These are phyloP conservation scores for Aegle marmelos DNA, from an alignment of 345 rosid genomes.

Conservation along the genomic window DNA sequence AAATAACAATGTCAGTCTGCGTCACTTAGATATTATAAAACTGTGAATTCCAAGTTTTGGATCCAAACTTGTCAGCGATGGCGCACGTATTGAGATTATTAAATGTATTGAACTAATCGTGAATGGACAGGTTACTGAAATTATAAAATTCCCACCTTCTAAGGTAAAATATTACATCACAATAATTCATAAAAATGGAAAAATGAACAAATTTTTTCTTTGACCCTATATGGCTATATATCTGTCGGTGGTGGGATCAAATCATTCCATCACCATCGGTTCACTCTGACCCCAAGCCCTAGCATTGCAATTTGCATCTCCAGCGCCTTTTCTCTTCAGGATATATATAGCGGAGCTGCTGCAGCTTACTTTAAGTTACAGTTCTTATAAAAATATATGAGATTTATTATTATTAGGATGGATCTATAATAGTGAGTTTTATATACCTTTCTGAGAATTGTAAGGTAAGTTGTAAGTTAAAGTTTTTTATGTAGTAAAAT, in stretches of 20 bases:
- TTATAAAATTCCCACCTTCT: neutral
- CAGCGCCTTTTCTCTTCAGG: no score
- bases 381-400: no score
- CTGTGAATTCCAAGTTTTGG: neutral
- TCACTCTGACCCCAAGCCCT: neutral
- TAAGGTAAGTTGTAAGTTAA: no score
- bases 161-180: neutral
- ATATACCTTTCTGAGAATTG: no score
- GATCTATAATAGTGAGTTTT: no score
- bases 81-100: neutral
- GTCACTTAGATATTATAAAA: neutral
- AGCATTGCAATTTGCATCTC: neutral
- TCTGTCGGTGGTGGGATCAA: slow-evolving; percentile 8
- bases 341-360: no score
- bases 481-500: no score
- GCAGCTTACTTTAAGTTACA: no score
- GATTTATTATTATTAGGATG: no score
- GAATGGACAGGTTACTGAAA: neutral
- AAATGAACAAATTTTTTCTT: neutral
- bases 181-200: neutral
- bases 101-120: neutral
- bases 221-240: no score
- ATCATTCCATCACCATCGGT: neutral
- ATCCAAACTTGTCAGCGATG: neutral
- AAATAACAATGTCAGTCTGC: fast-evolving